Evolutionary conservation across 2,329 filamentous ascomycete species (phyloP).

Genomic region (Scortechinia acanthostroma): DNA sequence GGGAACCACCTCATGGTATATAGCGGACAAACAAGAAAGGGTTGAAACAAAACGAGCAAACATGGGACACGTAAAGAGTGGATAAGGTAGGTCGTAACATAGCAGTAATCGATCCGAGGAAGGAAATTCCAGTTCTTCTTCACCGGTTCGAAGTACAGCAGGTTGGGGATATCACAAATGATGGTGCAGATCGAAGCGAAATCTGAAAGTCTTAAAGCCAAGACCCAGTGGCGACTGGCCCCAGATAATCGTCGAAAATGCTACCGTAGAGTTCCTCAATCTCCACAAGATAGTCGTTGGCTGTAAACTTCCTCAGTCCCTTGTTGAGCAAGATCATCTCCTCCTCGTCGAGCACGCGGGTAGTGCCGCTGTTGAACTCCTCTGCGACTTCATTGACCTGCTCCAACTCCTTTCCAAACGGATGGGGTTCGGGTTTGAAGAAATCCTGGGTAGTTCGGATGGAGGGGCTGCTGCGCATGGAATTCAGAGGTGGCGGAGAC

Average conservation of each 20-base stretch:
- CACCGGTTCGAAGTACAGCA: too few relatives aligned
- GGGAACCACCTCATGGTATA: too few relatives aligned
- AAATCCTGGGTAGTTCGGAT: not conserved
- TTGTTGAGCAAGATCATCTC: not conserved
- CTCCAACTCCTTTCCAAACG: constrained; percentile 2
- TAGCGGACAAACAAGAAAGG: too few relatives aligned
- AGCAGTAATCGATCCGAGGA: too few relatives aligned
- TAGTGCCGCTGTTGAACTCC: not conserved
- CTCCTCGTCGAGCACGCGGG: not conserved
- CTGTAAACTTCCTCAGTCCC: not conserved
- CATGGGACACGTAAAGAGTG: too few relatives aligned
- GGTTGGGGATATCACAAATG: too few relatives aligned
- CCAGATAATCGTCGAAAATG: constrained; percentile 1
- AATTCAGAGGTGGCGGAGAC: constrained; percentile 25
- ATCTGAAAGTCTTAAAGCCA: constrained; percentile 2
- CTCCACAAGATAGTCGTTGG: not conserved
- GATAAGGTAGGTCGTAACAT: too few relatives aligned
- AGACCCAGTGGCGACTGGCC: not conserved
- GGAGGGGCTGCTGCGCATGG: constrained; percentile 8
- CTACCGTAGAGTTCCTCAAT: not conserved
- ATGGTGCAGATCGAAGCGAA: too few relatives aligned
- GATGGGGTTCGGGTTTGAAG: not conserved
- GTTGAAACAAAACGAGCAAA: too few relatives aligned
- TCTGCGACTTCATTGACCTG: constrained; percentile 2
- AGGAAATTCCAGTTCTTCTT: too few relatives aligned